Evolutionary conservation across 768 basidiomycete genomes (phyloP).

Genomic region (Pluteus cervinus): DNA sequence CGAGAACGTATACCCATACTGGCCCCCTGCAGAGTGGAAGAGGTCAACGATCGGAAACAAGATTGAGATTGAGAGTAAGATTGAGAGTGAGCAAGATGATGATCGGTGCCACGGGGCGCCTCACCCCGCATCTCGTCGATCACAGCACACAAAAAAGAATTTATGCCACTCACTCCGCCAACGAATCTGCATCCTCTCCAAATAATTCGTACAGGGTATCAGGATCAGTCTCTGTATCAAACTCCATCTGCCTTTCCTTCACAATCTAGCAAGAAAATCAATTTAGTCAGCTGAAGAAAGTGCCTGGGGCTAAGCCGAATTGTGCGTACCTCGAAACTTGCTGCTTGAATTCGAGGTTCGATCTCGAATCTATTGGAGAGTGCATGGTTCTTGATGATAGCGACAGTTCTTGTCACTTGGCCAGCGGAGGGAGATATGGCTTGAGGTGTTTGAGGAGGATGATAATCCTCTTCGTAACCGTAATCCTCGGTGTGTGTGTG

Average conservation of each 20-base stretch:
- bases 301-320: conserved; percentile 8
- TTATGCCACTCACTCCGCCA: conserved; percentile 61
- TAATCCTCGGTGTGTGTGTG: too few species aligned
- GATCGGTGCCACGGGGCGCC: neutral
- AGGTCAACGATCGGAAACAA: conserved; percentile 4
- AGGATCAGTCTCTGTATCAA: conserved; percentile 77
- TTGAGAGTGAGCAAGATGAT: conserved; percentile 2
- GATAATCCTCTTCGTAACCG: too few species aligned
- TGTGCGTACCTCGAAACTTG: conserved; percentile 69
- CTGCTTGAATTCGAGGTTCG: conserved; percentile 71
- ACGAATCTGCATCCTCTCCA: conserved; percentile 66
- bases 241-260: conserved; percentile 87
- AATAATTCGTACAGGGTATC: conserved; percentile 77
- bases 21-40: conserved; percentile 49
- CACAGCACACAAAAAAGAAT: conserved; percentile 1
- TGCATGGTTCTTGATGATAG: conserved; percentile 81
- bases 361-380: conserved; percentile 71
- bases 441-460: neutral
- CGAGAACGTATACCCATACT: conserved; percentile 90
- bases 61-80: conserved; percentile 6
- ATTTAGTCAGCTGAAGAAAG: conserved; percentile 11
- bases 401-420: conserved; percentile 59
- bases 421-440: conserved; percentile 6
- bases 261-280: conserved; percentile 48
- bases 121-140: too few species aligned